Evolutionary conservation across 2,329 filamentous ascomycete species (phyloP).

Genomic region (Aspergillus calidoustus): DNA sequence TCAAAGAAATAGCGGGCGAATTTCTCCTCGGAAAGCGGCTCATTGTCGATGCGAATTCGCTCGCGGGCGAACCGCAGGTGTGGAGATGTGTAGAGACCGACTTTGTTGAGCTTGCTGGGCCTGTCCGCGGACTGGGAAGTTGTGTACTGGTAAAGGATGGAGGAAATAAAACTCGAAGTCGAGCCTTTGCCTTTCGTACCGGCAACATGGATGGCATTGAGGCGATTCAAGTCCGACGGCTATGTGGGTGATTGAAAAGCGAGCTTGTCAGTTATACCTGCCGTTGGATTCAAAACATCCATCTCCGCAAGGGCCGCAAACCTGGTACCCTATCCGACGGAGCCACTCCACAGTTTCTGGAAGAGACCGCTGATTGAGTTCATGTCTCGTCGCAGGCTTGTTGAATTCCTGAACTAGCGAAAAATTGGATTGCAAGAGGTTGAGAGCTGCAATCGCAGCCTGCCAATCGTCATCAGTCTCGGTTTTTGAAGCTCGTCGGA

Average conservation of each 20-base stretch:
- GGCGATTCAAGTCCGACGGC: slow-evolving; percentile 64
- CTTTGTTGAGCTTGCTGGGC: slow-evolving; percentile 51
- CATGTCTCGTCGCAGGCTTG: slow-evolving; percentile 66
- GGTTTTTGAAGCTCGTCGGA: background rate
- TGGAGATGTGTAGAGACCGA: slow-evolving; percentile 85
- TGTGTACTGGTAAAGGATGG: slow-evolving; percentile 71
- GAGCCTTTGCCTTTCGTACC: slow-evolving; percentile 96
- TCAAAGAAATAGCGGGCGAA: slow-evolving; percentile 84
- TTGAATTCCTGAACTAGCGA: slow-evolving; percentile 76
- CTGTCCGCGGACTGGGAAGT: slow-evolving; percentile 38
- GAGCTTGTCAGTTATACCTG: slow-evolving; percentile 9
- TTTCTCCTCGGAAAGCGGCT: slow-evolving; percentile 67
- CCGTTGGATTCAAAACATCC: background rate
- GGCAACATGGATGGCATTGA: slow-evolving; percentile 78
- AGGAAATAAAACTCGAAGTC: slow-evolving; percentile 80
- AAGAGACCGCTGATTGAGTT: slow-evolving; percentile 74
- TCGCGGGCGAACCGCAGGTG: slow-evolving; percentile 84
- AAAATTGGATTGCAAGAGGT: slow-evolving; percentile 79
- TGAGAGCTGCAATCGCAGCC: slow-evolving; percentile 74
- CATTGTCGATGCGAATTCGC: slow-evolving; percentile 78
- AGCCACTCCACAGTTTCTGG: slow-evolving; percentile 84
- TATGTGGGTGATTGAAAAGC: slow-evolving; percentile 34
- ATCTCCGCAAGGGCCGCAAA: slow-evolving; percentile 48
- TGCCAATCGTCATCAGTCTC: slow-evolving; percentile 38
- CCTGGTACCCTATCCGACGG: slow-evolving; percentile 73